Base-by-base conservation (phyloP, 192 early-diverging fungal genomes). In the Backusella tuberculispora region DNA sequence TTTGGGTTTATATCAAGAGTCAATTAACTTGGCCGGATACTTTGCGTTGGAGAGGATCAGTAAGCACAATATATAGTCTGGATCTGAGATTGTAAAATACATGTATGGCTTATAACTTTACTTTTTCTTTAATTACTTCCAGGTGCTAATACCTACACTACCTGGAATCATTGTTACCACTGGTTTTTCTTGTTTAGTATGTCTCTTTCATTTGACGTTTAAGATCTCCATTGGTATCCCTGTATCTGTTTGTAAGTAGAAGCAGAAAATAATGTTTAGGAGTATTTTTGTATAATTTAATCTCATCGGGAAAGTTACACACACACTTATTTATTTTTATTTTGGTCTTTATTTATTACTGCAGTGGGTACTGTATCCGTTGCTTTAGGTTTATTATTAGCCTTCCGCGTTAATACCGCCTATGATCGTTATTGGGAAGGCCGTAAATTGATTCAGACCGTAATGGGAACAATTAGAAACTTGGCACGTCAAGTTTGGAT, bases 401-500 rank as follows among this genome's bases (percentile, higher is more conserved):
- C 90, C 48, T 96, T 96, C 81, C 88, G 95, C 67, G 92, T 89
- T 69, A 96, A 94, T 85, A 90, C 91, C 10, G 92, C 92, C 17
- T 88, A 91, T 56, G 88, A 89, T 63, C 78, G 92, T 40, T 94
- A 89, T 81, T 92, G 86, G 85, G 93, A 95, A 77, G 95, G 92
- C 19, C 87, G 95, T 64, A 86, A 87, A 46, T 73, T 88, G 8
- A 94, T 91, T 86, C 84, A 81, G 19, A 85, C 79, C 4, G 77
- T 93, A 50, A 84, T 85, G 40, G 90, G 85, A 44, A 88, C 88
- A 14, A 85, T 92, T 66, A 87, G 94, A 8, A 92, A 92, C 72
- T 77, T 94, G 24, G 81, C 92, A 10, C 85, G 94, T 19, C 83
- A 90, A 42, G 83, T 92, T 41, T 93, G 91, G 91, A 83, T 93